Evolutionary conservation across 176 grass and related monocot genomes (phyloP).

Genomic region (Cocos nucifera): DNA sequence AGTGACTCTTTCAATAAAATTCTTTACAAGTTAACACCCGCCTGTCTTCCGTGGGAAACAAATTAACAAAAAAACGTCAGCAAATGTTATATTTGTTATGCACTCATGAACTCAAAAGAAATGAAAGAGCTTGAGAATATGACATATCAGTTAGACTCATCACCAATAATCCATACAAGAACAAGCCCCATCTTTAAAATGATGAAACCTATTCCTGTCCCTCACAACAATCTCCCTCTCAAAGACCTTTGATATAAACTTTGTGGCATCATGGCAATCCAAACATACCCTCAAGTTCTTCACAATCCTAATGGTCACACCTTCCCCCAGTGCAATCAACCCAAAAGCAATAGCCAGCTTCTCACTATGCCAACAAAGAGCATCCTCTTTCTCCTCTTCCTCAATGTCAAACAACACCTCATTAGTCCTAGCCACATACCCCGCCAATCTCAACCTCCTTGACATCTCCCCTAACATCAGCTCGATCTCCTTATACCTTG

Average conservation of each 20-base stretch:
- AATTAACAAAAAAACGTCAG: too few species aligned
- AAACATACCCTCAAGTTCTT: constrained; percentile 64
- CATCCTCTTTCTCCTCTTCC: constrained; percentile 80
- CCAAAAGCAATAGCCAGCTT: constrained; percentile 64
- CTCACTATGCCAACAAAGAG: constrained; percentile 53
- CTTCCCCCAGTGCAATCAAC: constrained; percentile 34
- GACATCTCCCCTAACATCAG: constrained; percentile 52
- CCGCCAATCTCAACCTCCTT: constrained; percentile 40
- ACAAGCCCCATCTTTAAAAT: constrained; percentile 70
- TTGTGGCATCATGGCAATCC: constrained; percentile 69
- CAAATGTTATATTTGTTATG: too few species aligned
- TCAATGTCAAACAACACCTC: constrained; percentile 67
- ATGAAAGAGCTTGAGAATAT: too few species aligned
- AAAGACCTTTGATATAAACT: constrained; percentile 58
- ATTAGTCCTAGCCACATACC: constrained; percentile 43
- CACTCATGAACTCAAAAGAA: too few species aligned
- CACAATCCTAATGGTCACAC: constrained; percentile 41
- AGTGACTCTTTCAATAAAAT: too few species aligned
- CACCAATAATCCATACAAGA: constrained; percentile 72
- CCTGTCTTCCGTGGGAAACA: too few species aligned
- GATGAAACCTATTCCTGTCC: constrained; percentile 82
- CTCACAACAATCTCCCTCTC: constrained; percentile 63
- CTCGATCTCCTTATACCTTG: constrained; percentile 45
- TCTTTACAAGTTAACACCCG: too few species aligned
- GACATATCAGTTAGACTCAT: not conserved